Evolutionary conservation across 805 yeast species (phyloP).

Genomic region (Pichia rugopelliculosa): DNA sequence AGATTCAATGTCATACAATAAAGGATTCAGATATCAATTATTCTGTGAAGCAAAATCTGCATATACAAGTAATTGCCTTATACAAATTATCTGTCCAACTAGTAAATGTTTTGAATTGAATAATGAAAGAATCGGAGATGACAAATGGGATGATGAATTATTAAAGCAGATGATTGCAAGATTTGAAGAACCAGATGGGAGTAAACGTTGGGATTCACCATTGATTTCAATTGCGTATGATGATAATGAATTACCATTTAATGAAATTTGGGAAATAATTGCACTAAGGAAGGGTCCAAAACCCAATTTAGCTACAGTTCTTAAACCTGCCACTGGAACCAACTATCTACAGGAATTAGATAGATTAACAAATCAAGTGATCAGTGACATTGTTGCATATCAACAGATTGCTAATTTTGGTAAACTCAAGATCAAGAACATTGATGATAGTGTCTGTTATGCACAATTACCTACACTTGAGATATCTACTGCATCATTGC

Average conservation of each 20-base stretch:
- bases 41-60: conserved; percentile 88
- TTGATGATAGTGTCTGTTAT: conserved; percentile 29
- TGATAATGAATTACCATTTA: conserved; percentile 50
- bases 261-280: conserved; percentile 58
- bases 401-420: conserved; percentile 47
- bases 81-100: conserved; percentile 66
- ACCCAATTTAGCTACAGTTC: conserved; percentile 78
- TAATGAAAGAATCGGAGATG: conserved; percentile 22
- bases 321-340: conserved; percentile 72
- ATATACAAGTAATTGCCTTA: conserved; percentile 73
- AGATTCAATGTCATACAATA: conserved; percentile 83
- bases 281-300: conserved; percentile 56
- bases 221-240: conserved; percentile 60
- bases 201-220: conserved; percentile 92
- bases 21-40: conserved; percentile 91
- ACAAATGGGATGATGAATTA: conserved; percentile 57
- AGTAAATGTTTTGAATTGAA: conserved; percentile 58
- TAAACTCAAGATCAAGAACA: conserved; percentile 32
- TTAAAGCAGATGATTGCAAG: conserved; percentile 68
- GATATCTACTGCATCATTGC: conserved; percentile 69
- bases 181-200: conserved; percentile 87
- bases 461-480: conserved; percentile 55
- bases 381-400: conserved; percentile 53
- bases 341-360: conserved; percentile 77
- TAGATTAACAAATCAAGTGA: conserved; percentile 56